Base-by-base conservation (phyloP, 139 green algal species). In the Yamagishiella unicocca region DNA sequence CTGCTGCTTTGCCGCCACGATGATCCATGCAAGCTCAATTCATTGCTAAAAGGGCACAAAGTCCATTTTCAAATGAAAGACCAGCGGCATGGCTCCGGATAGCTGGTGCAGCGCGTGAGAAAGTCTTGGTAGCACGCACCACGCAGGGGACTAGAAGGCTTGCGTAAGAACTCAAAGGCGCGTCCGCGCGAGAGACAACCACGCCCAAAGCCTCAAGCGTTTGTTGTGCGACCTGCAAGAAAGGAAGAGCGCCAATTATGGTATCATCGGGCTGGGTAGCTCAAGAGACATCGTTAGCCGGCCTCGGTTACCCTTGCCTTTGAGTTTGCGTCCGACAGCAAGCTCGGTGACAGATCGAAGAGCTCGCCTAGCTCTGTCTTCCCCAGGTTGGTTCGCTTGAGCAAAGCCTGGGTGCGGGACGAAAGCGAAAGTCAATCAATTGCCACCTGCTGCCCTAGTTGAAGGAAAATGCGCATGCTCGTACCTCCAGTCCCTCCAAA, bases 241-340 rank as follows among this genome's bases (percentile, higher is more conserved):
- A 33, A 35, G 24, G 38, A 78, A 12, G 31, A 2, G 29, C 7
- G 1, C 62, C 31, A 71, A n/a, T n/a, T 33, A 71, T 17, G 58
- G 27, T 67, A 53, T 1, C 64, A 27, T 8, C 50, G 12, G 17
- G 50, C 50, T 58, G 43, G 53, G 42, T 46, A 61, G 33, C 33
- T 74, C 29, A 78, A 24, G 25, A 24, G 70, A 55, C 70, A 78
- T 21, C n/a, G n/a, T n/a, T n/a, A n/a, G n/a, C n/a, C n/a, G n/a
- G n/a, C n/a, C n/a, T n/a, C n/a, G n/a, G n/a, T n/a, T 64, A 24
- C 21, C n/a, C 43, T 53, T 25, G 91, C 89, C 88, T 94, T 94
- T 77, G 82, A 86, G 79, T 93, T 93, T 29, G 81, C 82, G 67
- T 93, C 90, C 10, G 50, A 76, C 8, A 94, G 83, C 25, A 93